Evolutionary conservation across 768 basidiomycete species (phyloP), one percentile per base, ranked within the genome.

Genomic region (Mycena pura): DNA sequence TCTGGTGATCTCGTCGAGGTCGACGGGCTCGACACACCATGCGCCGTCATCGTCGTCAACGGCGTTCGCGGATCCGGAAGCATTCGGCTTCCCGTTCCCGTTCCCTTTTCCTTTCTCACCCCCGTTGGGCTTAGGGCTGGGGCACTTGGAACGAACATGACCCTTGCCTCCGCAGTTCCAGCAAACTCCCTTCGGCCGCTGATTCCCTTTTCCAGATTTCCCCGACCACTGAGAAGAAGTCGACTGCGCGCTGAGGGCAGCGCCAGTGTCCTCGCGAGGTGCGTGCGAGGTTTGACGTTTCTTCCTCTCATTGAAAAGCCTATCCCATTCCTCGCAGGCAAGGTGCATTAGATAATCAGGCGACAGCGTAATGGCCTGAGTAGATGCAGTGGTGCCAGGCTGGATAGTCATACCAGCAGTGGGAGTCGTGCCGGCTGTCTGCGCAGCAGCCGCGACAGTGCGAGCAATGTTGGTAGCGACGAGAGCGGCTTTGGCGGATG

Each of bases 81-180:
- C n/a, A n/a, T n/a, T n/a, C 17, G 22, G 44, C 45, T 52, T 57
- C 24, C 45, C 57, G 40, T 65, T 62, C 8, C 45, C 47, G 22
- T 66, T 63, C n/a, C n/a, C n/a, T n/a, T n/a, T n/a, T n/a, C n/a
- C n/a, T n/a, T n/a, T n/a, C 9, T 54, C 50, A 14, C 55, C 8
- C 13, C 32, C 46, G 19, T 66, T 21, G 3, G 47, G 22, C 57
- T 64, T 65, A 22, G 62, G 53, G 39, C 49, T 55, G 22, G 63
- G 69, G 55, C 74, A 75, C 10, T 74, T 65, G 24, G 49, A 36
- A 9, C 66, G 24, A 24, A 66, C 59, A 45, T 77, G 74, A 0
- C 69, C 73, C 19, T 66, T 60, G 38, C 67, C 55, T 2, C 70
- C 66, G 57, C 75, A 77, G 14, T 68, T 72, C 68, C 68, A 75